Conservation (phyloP, 192 early-diverging fungal species). For the Linnemannia zychae region DNA sequence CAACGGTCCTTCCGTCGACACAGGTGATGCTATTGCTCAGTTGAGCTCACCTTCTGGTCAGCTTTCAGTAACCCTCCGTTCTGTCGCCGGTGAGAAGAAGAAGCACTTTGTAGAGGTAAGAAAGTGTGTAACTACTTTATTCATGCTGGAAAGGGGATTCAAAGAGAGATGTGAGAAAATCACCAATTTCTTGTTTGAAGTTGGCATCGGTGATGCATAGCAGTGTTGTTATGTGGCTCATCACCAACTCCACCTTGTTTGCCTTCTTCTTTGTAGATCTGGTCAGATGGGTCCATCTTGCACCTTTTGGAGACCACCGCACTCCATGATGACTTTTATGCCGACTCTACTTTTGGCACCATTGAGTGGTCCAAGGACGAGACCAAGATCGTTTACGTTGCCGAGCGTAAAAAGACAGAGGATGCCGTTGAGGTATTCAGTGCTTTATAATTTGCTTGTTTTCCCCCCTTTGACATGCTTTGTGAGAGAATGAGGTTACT, state of each 20-base stretch:
- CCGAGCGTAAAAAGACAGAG: constrained; percentile 73
- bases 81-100: constrained; percentile 57
- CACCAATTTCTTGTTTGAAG: not conserved
- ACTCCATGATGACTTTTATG: constrained; percentile 79
- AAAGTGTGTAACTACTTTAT: not conserved
- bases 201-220: not conserved
- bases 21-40: constrained; percentile 50
- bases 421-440: constrained; percentile 51
- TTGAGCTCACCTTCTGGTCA: constrained; percentile 53
- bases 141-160: not conserved
- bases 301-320: constrained; percentile 75
- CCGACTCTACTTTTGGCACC: constrained; percentile 74
- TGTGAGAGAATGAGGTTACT: not conserved
- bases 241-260: not conserved
- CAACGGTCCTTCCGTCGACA: constrained; percentile 38
- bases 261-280: constrained; percentile 46
- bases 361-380: constrained; percentile 73
- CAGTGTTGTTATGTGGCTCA: not conserved
- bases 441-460: not conserved
- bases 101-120: constrained; percentile 71
- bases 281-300: constrained; percentile 64
- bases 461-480: not conserved
- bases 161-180: not conserved
- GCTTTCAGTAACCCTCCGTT: constrained; percentile 55
- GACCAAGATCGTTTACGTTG: constrained; percentile 72